These are phyloP conservation scores for Umbelopsis sp. DNA, from an alignment of 192 early-diverging fungal species.

Conservation along the genomic window DNA sequence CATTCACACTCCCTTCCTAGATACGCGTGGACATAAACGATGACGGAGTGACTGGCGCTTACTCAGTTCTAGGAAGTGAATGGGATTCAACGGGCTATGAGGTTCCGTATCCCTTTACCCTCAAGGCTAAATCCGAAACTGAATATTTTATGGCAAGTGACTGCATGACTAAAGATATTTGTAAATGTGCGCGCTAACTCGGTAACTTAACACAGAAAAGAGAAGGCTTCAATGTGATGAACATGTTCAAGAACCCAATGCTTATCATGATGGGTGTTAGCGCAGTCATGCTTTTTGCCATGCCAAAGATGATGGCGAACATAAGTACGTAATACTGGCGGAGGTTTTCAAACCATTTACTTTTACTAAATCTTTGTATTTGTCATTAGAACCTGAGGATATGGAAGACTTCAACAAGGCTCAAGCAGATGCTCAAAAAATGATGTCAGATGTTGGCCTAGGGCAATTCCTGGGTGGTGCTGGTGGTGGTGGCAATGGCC, in stretches of 20 bases:
- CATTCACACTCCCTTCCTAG: slow-evolving; percentile 26
- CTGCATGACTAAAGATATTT: too few relatives aligned
- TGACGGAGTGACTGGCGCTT: slow-evolving; percentile 37
- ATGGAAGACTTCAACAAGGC: slow-evolving; percentile 51
- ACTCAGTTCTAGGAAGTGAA: slow-evolving; percentile 46
- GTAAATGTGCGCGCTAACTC: background rate
- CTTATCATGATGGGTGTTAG: slow-evolving; percentile 63
- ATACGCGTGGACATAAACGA: slow-evolving; percentile 49
- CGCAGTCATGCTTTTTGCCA: slow-evolving; percentile 53
- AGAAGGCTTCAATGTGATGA: slow-evolving; percentile 55
- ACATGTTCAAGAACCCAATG: slow-evolving; percentile 61
- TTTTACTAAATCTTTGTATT: background rate
- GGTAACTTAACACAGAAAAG: slow-evolving; percentile 37
- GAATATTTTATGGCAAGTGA: slow-evolving; percentile 55
- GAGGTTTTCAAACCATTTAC: background rate
- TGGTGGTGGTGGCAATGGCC: too few relatives aligned
- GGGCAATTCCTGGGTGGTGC: slow-evolving; percentile 30
- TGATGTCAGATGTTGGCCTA: slow-evolving; percentile 49
- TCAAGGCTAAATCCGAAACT: slow-evolving; percentile 43
- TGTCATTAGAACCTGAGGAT: slow-evolving; percentile 45
- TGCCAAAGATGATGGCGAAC: slow-evolving; percentile 60
- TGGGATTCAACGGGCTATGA: slow-evolving; percentile 50
- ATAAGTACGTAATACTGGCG: slow-evolving; percentile 33
- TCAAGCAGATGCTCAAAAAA: slow-evolving; percentile 49
- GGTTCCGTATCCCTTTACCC: slow-evolving; percentile 48